Evolutionary conservation across 2,329 filamentous ascomycete species (phyloP).

Genomic region (Orbilia oligospora): DNA sequence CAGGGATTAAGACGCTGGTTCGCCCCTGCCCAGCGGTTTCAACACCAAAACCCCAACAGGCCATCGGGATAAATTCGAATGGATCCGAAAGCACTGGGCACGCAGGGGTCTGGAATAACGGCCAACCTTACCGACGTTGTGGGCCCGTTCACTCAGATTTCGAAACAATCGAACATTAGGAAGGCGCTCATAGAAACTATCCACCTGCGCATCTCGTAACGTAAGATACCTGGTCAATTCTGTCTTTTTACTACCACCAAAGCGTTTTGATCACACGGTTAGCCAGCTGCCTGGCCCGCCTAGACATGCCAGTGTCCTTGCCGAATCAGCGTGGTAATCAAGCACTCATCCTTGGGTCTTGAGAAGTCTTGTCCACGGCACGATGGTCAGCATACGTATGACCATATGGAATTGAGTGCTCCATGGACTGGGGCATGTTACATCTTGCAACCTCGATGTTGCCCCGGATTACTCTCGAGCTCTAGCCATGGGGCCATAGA

Average conservation of each 20-base stretch:
- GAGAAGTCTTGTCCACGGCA: slow-evolving; percentile 47
- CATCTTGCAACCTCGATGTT: slow-evolving; percentile 34
- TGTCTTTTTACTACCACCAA: slow-evolving; percentile 19
- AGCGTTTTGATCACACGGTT: slow-evolving; percentile 39
- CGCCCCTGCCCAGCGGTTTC: slow-evolving; percentile 29
- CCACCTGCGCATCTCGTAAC: slow-evolving; percentile 46
- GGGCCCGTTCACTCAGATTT: slow-evolving; percentile 41
- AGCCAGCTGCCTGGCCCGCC: slow-evolving; percentile 39
- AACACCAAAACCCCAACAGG: slow-evolving; percentile 54
- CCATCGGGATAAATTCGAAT: slow-evolving; percentile 54
- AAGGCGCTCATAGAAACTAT: slow-evolving; percentile 5
- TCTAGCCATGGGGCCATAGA: background rate
- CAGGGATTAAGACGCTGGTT: slow-evolving; percentile 32
- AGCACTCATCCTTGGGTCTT: slow-evolving; percentile 38
- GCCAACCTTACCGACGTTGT: slow-evolving; percentile 55
- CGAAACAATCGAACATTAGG: slow-evolving; percentile 39
- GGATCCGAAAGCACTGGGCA: slow-evolving; percentile 48
- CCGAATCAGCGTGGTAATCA: slow-evolving; percentile 30
- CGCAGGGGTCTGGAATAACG: slow-evolving; percentile 52
- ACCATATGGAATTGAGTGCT: slow-evolving; percentile 23
- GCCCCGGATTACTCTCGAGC: background rate
- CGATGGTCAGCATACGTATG: slow-evolving; percentile 32
- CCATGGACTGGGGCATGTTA: slow-evolving; percentile 35
- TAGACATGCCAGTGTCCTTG: slow-evolving; percentile 28
- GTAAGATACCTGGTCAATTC: slow-evolving; percentile 28